These are phyloP conservation scores for Microdochium paspali DNA, from an alignment of 2,329 filamentous ascomycete genomes.

Conservation along the genomic window DNA sequence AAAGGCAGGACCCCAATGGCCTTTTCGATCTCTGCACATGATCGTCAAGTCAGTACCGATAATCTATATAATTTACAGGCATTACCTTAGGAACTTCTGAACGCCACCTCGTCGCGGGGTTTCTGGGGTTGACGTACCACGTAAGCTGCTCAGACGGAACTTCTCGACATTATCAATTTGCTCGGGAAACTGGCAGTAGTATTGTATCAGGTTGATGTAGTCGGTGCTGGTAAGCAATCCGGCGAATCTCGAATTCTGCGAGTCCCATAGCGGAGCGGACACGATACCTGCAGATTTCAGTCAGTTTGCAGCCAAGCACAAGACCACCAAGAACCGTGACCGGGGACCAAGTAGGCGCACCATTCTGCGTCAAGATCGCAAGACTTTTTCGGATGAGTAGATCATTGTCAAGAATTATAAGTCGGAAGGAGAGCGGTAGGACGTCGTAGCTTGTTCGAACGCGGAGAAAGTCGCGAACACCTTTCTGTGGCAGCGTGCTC, in stretches of 20 bases:
- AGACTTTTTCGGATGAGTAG: constrained; percentile 95
- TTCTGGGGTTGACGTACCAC: constrained; percentile 49
- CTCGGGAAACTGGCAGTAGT: constrained; percentile 96
- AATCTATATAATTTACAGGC: too few relatives aligned
- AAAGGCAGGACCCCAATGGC: constrained; percentile 84
- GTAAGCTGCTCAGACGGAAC: constrained; percentile 82
- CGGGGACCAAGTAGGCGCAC: constrained; percentile 37
- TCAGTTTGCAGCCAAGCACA: constrained; percentile 2
- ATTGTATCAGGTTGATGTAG: constrained; percentile 98
- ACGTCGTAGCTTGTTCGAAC: constrained; percentile 97
- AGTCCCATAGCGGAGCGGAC: constrained; percentile 95
- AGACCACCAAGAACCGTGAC: neutral
- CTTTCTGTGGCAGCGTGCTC: too few relatives aligned
- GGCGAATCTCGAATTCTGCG: constrained; percentile 82
- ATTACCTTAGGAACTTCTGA: too few relatives aligned
- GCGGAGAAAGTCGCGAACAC: constrained; percentile 91
- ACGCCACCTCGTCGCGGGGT: too few relatives aligned
- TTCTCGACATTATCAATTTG: constrained; percentile 85
- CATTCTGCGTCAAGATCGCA: constrained; percentile 91
- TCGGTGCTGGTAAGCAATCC: constrained; percentile 92
- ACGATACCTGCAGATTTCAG: constrained; percentile 64
- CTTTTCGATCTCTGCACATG: constrained; percentile 73
- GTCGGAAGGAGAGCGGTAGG: constrained; percentile 85
- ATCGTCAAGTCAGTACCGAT: neutral
- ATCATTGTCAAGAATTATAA: constrained; percentile 92